These are phyloP conservation scores for Aspergillus sclerotiicarbonarius DNA, from an alignment of 495 filamentous ascomycete species.

Conservation along the genomic window DNA sequence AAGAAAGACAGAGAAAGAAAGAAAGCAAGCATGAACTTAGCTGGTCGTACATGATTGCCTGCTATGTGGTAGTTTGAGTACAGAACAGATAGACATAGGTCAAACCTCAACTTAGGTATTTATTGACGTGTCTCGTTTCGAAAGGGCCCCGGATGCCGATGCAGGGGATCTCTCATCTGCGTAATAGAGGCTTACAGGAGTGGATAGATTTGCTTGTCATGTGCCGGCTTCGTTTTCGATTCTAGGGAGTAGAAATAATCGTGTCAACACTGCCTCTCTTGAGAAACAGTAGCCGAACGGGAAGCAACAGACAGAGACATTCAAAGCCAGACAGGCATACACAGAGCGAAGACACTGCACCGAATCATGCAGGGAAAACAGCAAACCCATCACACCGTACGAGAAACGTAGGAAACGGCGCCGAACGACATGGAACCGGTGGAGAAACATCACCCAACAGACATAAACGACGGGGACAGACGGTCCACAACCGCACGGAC, in stretches of 20 bases:
- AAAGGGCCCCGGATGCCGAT: too few species aligned
- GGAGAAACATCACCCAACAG: neutral
- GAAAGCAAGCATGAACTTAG: too few species aligned
- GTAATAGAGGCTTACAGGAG: too few species aligned
- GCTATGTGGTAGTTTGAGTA: too few species aligned
- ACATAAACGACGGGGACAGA: neutral
- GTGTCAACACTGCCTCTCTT: neutral
- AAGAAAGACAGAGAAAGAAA: too few species aligned
- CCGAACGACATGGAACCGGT: neutral
- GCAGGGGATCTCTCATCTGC: too few species aligned
- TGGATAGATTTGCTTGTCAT: too few species aligned
- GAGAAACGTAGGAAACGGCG: neutral
- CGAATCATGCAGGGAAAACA: constrained; percentile 8
- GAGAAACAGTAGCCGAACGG: neutral
- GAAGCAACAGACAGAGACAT: neutral
- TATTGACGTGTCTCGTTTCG: too few species aligned
- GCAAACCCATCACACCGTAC: neutral
- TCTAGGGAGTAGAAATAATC: neutral
- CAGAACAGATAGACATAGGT: too few species aligned
- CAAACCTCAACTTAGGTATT: too few species aligned
- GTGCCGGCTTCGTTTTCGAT: too few species aligned
- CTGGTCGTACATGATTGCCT: too few species aligned
- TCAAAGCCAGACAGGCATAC: neutral
- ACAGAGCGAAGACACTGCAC: neutral
- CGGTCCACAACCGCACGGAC: neutral